These are phyloP conservation scores for Thuidium tamariscinum DNA, from an alignment of 225 moss, liverwort and hornwort species.

Conservation along the genomic window DNA sequence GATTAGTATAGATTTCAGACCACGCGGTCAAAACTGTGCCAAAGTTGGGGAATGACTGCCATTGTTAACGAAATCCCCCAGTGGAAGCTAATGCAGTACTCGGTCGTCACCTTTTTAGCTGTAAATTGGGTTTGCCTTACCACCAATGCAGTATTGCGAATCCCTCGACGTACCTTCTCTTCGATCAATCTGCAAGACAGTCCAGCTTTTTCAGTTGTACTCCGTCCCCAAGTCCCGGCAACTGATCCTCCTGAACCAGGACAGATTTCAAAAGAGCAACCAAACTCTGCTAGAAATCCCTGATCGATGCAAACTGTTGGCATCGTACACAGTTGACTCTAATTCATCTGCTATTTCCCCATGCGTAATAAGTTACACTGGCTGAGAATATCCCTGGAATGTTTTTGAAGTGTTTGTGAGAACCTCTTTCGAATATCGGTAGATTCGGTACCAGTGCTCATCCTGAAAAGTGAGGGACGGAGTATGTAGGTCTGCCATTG, in stretches of 20 bases:
- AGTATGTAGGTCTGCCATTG: background rate
- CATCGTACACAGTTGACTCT: background rate
- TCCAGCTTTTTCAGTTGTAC: background rate
- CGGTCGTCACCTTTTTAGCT: background rate
- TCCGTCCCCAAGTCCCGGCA: background rate
- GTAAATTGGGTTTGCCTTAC: background rate
- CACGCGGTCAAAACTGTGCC: too few species aligned
- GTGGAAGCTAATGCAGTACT: too few species aligned
- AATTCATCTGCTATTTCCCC: background rate
- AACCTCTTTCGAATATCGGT: background rate
- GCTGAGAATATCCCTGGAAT: background rate
- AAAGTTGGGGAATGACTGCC: too few species aligned
- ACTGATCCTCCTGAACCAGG: background rate
- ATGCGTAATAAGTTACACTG: background rate
- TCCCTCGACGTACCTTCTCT: background rate
- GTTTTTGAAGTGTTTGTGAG: background rate
- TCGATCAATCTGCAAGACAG: background rate
- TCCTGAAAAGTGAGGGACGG: background rate
- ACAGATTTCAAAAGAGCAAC: background rate
- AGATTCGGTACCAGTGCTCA: background rate
- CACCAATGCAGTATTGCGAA: background rate
- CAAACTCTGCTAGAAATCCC: background rate
- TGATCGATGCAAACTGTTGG: background rate
- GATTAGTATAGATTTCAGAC: too few species aligned
- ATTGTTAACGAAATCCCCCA: too few species aligned